phyloP scores from a whole-genome alignment of 805 yeast species.

The Maudiozyma barnettii region DNA sequence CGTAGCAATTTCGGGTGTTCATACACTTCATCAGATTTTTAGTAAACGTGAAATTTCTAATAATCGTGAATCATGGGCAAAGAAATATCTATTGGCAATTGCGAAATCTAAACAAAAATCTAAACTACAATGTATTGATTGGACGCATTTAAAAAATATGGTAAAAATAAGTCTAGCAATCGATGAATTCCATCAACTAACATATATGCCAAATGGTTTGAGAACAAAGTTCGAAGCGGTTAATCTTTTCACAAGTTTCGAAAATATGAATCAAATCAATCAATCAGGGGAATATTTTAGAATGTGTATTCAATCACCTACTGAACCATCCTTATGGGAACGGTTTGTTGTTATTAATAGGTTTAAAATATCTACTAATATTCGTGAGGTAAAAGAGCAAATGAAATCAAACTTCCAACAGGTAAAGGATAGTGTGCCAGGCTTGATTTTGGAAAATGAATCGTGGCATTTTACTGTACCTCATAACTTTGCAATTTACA shows the following conservation, averaged over 20 bases:
- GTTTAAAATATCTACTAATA: constrained; percentile 19
- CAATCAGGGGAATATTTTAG: constrained; percentile 31
- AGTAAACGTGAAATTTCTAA: constrained; percentile 23
- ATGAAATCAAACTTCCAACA: constrained; percentile 6
- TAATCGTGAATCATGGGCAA: constrained; percentile 22
- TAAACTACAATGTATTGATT: constrained; percentile 9
- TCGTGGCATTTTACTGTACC: constrained; percentile 53
- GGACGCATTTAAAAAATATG: constrained; percentile 15
- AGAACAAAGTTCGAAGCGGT: constrained; percentile 39
- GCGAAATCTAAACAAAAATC: constrained; percentile 12
- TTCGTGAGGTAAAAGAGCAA: constrained; percentile 26
- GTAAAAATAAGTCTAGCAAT: constrained; percentile 17
- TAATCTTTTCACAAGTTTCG: constrained; percentile 16
- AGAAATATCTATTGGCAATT: constrained; percentile 17
- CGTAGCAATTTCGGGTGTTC: constrained; percentile 36
- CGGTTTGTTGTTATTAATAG: constrained; percentile 37
- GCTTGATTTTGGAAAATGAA: constrained; percentile 35
- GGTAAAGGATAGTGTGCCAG: constrained; percentile 13
- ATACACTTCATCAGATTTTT: constrained; percentile 35
- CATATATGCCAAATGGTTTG: constrained; percentile 40
- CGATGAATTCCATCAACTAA: constrained; percentile 18
- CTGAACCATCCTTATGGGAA: constrained; percentile 38
- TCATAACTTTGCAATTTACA: constrained; percentile 61
- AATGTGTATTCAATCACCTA: constrained; percentile 45
- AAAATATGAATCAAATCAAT: constrained; percentile 14